A percentile compares a stretch with the other conserved stretches of the same genome.
Evolutionary conservation across 2,329 filamentous ascomycete species (phyloP).

Genomic region (Microdochium nivale): DNA sequence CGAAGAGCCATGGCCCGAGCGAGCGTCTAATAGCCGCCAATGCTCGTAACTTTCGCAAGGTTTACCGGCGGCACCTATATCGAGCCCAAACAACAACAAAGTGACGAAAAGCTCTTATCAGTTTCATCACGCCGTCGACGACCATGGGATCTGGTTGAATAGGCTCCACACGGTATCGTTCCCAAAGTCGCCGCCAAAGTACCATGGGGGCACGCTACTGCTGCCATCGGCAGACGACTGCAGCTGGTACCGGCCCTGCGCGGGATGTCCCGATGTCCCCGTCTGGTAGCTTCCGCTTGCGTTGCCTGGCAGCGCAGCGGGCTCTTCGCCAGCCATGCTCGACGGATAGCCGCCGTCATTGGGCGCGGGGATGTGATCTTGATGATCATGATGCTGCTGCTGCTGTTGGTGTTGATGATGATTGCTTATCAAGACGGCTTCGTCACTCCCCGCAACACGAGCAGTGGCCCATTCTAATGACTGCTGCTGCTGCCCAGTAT

Average conservation of each 20-base stretch:
- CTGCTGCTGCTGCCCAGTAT: no score
- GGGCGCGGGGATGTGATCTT: background rate
- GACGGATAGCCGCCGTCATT: background rate
- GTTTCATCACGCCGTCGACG: constrained; percentile 5
- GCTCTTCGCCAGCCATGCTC: no score
- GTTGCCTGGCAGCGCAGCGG: background rate
- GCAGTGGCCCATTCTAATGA: no score
- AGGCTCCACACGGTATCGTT: constrained; percentile 48
- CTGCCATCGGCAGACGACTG: constrained; percentile 6
- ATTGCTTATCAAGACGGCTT: background rate
- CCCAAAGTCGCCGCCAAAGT: constrained; percentile 47
- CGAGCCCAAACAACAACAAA: no score
- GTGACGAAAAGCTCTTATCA: no score
- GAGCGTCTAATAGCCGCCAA: no score
- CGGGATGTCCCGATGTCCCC: constrained; percentile 5
- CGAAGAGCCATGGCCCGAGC: no score
- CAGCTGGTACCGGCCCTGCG: constrained; percentile 1
- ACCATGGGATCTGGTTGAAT: constrained; percentile 38
- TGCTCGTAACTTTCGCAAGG: no score
- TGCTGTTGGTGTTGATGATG: background rate
- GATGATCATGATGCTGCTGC: background rate
- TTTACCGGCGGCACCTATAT: no score
- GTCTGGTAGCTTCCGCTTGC: constrained; percentile 1
- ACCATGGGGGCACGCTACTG: constrained; percentile 30
- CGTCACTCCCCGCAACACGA: background rate